Percentiles rank a stretch among this genome's conserved stretches.
Conservation (phyloP, 768 basidiomycete genomes). For the Trametes villosa region DNA sequence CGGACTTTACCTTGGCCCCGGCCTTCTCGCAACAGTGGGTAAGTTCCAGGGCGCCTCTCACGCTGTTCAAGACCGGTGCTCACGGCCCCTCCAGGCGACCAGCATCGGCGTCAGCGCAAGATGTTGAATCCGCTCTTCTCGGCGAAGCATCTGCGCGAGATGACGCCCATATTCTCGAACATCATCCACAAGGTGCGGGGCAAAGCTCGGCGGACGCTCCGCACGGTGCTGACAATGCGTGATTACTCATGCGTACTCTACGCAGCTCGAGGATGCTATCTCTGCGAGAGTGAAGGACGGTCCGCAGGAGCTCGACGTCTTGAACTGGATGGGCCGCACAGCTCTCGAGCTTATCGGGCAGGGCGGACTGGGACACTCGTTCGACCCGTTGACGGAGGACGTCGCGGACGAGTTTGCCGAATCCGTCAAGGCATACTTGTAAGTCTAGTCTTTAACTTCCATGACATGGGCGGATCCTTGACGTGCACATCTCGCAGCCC, state of each 20-base stretch:
- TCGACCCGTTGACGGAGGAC: constrained; percentile 40
- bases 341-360: constrained; percentile 49
- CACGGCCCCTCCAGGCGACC: constrained; percentile 17
- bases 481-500: neutral
- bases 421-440: constrained; percentile 34
- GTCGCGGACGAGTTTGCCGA: constrained; percentile 19
- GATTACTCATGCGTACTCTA: no score
- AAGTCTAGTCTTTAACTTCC: neutral
- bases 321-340: constrained; percentile 43
- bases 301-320: constrained; percentile 28
- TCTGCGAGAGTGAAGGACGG: constrained; percentile 13
- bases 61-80: neutral
- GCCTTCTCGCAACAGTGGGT: constrained; percentile 24
- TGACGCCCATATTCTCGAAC: constrained; percentile 21
- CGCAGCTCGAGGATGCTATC: neutral
- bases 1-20: constrained; percentile 14
- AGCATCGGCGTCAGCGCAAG: constrained; percentile 32
- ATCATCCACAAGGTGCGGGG: constrained; percentile 21
- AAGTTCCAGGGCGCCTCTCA: neutral
- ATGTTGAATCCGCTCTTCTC: constrained; percentile 26
- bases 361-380: constrained; percentile 46
- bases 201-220: neutral
- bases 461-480: neutral
- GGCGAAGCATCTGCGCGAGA: constrained; percentile 17
- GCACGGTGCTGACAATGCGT: neutral